Conservation (phyloP, 78 protist species). For the Chrysochromulina parva region DNA sequence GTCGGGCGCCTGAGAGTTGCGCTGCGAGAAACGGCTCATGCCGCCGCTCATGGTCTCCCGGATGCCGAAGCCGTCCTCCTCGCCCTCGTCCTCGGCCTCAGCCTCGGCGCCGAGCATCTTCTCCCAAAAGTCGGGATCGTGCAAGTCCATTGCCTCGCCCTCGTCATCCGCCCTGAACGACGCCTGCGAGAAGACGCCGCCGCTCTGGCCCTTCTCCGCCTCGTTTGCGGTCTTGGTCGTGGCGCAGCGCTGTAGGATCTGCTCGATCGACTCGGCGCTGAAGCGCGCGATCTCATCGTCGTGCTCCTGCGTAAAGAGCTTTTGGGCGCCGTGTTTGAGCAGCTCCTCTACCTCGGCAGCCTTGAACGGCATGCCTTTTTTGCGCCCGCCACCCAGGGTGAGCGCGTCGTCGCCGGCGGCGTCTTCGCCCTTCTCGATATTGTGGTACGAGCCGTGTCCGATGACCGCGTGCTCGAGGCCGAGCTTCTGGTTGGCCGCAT, state of each 20-base stretch:
- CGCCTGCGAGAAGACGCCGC: conserved; percentile 27
- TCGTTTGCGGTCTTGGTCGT: background rate
- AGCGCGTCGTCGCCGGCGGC: background rate
- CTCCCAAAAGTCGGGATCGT: conserved; percentile 80
- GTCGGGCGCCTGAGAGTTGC: no score
- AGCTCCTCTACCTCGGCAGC: conserved; percentile 62
- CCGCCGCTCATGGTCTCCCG: no score
- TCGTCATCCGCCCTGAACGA: conserved; percentile 47
- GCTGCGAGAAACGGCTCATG: no score
- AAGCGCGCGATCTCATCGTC: conserved; percentile 36
- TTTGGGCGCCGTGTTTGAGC: conserved; percentile 71
- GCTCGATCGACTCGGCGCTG: conserved; percentile 76
- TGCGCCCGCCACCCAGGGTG: no score
- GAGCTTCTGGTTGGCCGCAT: conserved; percentile 75
- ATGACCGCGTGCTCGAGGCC: conserved; percentile 84
- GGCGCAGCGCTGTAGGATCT: conserved; percentile 43
- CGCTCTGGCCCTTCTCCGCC: background rate
- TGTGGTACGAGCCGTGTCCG: background rate
- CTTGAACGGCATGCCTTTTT: background rate
- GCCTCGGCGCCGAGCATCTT: conserved; percentile 13
- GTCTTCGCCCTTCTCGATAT: background rate
- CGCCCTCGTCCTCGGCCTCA: no score
- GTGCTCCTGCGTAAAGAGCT: conserved; percentile 4
- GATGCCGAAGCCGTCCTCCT: no score
- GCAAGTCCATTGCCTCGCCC: conserved; percentile 54